Evolutionary conservation across 768 basidiomycete species (phyloP).

Genomic region (Trametes punicea): DNA sequence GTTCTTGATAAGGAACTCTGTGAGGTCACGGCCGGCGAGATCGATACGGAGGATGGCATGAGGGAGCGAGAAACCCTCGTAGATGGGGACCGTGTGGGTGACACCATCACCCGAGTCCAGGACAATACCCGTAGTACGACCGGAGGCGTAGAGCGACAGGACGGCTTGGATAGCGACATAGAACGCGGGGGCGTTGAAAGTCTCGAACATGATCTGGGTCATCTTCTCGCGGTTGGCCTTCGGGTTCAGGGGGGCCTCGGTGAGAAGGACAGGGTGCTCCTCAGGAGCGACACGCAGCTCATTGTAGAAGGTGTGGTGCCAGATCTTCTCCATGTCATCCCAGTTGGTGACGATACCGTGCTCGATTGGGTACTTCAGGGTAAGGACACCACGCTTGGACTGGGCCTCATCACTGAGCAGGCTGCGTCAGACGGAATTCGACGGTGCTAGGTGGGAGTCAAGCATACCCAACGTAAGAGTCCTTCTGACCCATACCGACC

Average conservation of each 20-base stretch:
- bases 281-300: constrained; percentile 91
- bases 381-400: constrained; percentile 70
- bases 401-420: constrained; percentile 60
- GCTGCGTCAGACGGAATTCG: neutral
- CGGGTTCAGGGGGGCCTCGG: constrained; percentile 90
- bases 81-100: constrained; percentile 69
- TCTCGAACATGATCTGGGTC: constrained; percentile 97
- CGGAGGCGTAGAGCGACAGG: constrained; percentile 71
- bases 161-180: constrained; percentile 92
- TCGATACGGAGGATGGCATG: constrained; percentile 70
- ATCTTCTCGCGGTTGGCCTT: constrained; percentile 93
- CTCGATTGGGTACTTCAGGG: constrained; percentile 68
- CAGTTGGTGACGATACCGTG: constrained; percentile 75
- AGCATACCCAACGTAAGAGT: constrained; percentile 67
- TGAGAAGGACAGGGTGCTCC: constrained; percentile 89
- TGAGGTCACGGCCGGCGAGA: constrained; percentile 63
- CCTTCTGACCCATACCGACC: constrained; percentile 78
- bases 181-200: constrained; percentile 90
- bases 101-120: constrained; percentile 76
- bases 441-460: neutral
- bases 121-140: constrained; percentile 71
- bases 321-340: constrained; percentile 78
- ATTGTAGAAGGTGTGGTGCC: constrained; percentile 82
- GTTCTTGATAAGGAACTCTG: constrained; percentile 53
- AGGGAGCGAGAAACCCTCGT: constrained; percentile 67